phyloP scores from a whole-genome alignment of 2,329 filamentous ascomycete genomes.

The Orbilia javanica region DNA sequence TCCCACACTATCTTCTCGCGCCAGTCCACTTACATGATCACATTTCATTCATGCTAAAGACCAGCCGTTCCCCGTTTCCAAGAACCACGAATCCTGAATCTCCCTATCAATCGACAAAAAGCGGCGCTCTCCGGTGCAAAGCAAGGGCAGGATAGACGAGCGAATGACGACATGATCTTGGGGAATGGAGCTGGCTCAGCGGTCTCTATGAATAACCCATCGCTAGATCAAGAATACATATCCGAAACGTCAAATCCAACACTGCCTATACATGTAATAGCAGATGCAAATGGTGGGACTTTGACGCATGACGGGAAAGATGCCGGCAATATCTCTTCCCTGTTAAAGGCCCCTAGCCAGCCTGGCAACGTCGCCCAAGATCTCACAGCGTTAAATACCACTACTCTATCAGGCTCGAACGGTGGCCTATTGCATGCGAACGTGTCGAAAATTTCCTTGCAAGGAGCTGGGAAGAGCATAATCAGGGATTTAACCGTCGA shows the following conservation, averaged over 20 bases:
- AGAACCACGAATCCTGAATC: not conserved
- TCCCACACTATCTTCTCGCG: slow-evolving; percentile 14
- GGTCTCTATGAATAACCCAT: not conserved
- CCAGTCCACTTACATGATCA: not conserved
- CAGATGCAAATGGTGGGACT: not conserved
- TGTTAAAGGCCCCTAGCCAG: not conserved
- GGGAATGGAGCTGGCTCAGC: slow-evolving; percentile 10
- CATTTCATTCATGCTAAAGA: not conserved
- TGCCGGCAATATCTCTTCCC: not conserved
- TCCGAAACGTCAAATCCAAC: not conserved
- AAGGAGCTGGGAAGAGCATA: slow-evolving; percentile 42
- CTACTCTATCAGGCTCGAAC: slow-evolving; percentile 2
- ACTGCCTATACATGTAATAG: slow-evolving; percentile 3
- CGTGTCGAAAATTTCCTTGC: slow-evolving; percentile 45
- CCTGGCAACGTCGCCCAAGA: not conserved
- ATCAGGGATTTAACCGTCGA: slow-evolving; percentile 59
- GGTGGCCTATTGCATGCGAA: slow-evolving; percentile 20
- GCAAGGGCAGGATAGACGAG: not conserved
- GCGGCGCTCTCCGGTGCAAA: not conserved
- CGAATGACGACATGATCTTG: slow-evolving; percentile 33
- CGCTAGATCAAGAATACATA: not conserved
- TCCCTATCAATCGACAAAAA: not conserved
- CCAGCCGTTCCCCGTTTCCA: not conserved
- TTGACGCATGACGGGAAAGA: not conserved
- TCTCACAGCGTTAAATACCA: not conserved